phyloP scores from a whole-genome alignment of 2,329 filamentous ascomycete species.

The Fusarium musae region DNA sequence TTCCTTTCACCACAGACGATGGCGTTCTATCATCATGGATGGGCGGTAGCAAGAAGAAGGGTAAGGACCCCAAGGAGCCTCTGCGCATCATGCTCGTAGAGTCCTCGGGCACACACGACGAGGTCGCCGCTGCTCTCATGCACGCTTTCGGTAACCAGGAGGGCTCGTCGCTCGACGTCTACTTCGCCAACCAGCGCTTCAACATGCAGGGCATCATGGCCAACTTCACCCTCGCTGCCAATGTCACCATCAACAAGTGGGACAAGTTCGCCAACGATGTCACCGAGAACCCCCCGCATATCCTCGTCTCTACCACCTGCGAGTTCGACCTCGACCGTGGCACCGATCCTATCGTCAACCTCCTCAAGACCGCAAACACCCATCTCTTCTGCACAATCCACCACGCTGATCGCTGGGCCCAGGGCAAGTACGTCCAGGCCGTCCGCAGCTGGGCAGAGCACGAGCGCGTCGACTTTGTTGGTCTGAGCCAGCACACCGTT shows the following conservation, averaged over 20 bases:
- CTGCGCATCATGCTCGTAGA: slow-evolving; percentile 43
- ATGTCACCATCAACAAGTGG: slow-evolving; percentile 26
- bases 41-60: slow-evolving; percentile 14
- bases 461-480: slow-evolving; percentile 41
- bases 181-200: slow-evolving; percentile 42
- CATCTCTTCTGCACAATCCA: slow-evolving; percentile 45
- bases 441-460: slow-evolving; percentile 34
- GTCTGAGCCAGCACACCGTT: slow-evolving; percentile 43
- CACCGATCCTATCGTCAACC: slow-evolving; percentile 27
- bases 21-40: slow-evolving; percentile 38
- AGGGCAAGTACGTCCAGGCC: slow-evolving; percentile 36
- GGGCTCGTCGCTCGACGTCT: slow-evolving; percentile 36
- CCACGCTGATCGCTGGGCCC: slow-evolving; percentile 44
- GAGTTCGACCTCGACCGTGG: slow-evolving; percentile 40
- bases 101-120: slow-evolving; percentile 44
- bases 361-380: slow-evolving; percentile 37
- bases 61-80: slow-evolving; percentile 24
- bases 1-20: slow-evolving; percentile 42
- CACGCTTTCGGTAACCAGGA: slow-evolving; percentile 41
- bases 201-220: slow-evolving; percentile 42
- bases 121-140: slow-evolving; percentile 43
- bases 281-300: slow-evolving; percentile 30
- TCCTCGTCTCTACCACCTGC: slow-evolving; percentile 47
- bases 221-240: slow-evolving; percentile 41
- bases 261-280: slow-evolving; percentile 30